Base-by-base conservation (phyloP, 2,329 filamentous ascomycete genomes). In the Fusarium nurragi region DNA sequence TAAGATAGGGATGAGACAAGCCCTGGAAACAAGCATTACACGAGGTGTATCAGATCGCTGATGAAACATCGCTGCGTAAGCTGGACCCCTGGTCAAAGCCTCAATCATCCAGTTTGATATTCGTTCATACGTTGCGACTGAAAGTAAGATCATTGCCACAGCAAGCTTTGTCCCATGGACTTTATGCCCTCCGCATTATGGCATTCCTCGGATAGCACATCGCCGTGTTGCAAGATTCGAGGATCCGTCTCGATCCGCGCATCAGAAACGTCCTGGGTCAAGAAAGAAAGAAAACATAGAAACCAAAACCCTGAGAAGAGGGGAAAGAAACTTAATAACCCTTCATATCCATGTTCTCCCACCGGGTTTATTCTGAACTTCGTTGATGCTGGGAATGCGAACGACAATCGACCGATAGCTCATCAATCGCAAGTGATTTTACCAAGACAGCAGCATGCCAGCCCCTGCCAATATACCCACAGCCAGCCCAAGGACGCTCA, bases 381-480 rank as follows among this genome's bases (percentile, higher is more conserved):
- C 4, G n/a, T 10, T 10, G n/a, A n/a, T 16, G 16, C 9, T 34
- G n/a, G 9, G 21, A 28, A 28, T 5, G 2, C 4, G 16, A 8
- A 22, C 14, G 13, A 18, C 10, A 11, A 1, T 5, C 11, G 12
- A 14, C 26, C 26, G 13, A 1, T 6, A 14, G 12, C 10, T 30
- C 14, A 2, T 30, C 12, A 26, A 12, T 13, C 3, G 25, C 10
- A n/a, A n/a, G n/a, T n/a, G n/a, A n/a, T n/a, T n/a, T 22, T 23
- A 52, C 39, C 22, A 53, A 2, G 5, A 19, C 8, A 62, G 5
- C 26, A 65, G 21, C 41, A 57, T 52, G 3, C 62, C 61, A 11
- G 43, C 25, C 3, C 50, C 55, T 9, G 18, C 41, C 9, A 65
- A 3, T 6, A 65, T 13, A 2, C 61, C 56, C 22, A 65, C 2